Evolutionary conservation across 345 rosid genomes (phyloP).

Genomic region (Dovyalis caffra): DNA sequence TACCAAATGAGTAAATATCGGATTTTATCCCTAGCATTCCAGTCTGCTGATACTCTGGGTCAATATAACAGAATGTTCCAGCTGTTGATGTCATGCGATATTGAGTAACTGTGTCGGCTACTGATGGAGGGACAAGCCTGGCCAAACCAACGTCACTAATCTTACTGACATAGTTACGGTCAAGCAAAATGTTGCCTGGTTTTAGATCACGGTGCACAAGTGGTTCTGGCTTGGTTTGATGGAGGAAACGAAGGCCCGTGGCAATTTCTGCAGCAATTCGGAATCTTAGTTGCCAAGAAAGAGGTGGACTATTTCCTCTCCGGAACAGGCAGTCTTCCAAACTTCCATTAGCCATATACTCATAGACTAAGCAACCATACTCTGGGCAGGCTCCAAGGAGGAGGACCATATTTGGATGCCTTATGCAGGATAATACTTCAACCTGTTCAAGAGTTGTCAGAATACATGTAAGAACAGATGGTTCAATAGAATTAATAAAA

Average conservation of each 20-base stretch:
- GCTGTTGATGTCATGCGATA: constrained; percentile 89
- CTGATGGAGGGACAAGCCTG: constrained; percentile 88
- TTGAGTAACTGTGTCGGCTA: constrained; percentile 62
- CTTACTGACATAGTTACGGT: constrained; percentile 81
- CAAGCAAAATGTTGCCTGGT: constrained; percentile 85
- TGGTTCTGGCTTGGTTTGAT: constrained; percentile 92
- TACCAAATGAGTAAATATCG: constrained; percentile 78
- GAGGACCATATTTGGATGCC: constrained; percentile 96
- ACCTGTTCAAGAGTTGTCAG: constrained; percentile 37
- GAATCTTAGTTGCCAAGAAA: constrained; percentile 78
- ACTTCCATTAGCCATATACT: constrained; percentile 90
- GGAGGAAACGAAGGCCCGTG: constrained; percentile 82
- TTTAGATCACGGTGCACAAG: constrained; percentile 90
- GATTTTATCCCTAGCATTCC: constrained; percentile 87
- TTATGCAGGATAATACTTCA: constrained; percentile 72
- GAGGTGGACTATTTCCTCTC: constrained; percentile 46
- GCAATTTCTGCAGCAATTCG: constrained; percentile 78
- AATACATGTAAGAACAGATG: not conserved
- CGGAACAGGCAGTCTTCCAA: constrained; percentile 73
- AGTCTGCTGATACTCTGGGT: constrained; percentile 92
- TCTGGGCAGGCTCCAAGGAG: constrained; percentile 92
- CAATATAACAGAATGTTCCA: constrained; percentile 91
- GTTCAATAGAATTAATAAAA: not conserved
- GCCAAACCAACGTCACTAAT: constrained; percentile 91
- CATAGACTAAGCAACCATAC: constrained; percentile 83